Conservation (phyloP, 176 grass and related monocot genomes). For the Avena insularis region DNA sequence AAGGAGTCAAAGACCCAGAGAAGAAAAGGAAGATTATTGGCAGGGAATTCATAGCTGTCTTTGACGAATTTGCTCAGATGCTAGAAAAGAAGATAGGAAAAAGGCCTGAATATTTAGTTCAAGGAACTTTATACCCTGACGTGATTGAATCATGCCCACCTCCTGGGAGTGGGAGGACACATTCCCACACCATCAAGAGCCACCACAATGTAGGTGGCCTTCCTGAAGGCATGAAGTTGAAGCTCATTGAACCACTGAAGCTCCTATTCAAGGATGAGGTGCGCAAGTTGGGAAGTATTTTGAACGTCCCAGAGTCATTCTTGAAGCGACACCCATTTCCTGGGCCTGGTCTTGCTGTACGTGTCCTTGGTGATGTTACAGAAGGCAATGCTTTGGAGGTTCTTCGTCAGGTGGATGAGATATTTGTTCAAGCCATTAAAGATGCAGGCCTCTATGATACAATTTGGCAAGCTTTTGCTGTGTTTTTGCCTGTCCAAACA, state of each 20-base stretch:
- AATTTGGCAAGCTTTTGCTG: slow-evolving; percentile 95
- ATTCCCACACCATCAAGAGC: slow-evolving; percentile 93
- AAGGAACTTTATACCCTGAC: slow-evolving; percentile 92
- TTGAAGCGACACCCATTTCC: slow-evolving; percentile 95
- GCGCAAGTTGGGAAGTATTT: slow-evolving; percentile 75
- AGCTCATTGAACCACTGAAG: slow-evolving; percentile 90
- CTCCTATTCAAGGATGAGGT: slow-evolving; percentile 95
- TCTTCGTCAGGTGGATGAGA: slow-evolving; percentile 92
- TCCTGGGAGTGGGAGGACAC: slow-evolving; percentile 76
- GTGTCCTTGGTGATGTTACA: slow-evolving; percentile 88
- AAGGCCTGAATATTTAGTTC: slow-evolving; percentile 71
- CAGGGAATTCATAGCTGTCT: slow-evolving; percentile 79
- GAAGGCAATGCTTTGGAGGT: slow-evolving; percentile 85
- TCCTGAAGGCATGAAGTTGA: slow-evolving; percentile 82
- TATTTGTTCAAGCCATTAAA: slow-evolving; percentile 92
- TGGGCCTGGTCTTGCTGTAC: slow-evolving; percentile 91
- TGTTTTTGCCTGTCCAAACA: slow-evolving; percentile 77
- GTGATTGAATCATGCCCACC: slow-evolving; percentile 94
- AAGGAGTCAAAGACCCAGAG: slow-evolving; percentile 83
- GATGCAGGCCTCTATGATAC: slow-evolving; percentile 83
- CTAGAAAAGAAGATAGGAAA: slow-evolving; percentile 68
- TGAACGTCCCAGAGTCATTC: slow-evolving; percentile 88
- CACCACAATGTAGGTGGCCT: slow-evolving; percentile 94
- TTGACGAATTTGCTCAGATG: slow-evolving; percentile 81
- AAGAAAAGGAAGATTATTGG: slow-evolving; percentile 90